Evolutionary conservation across 768 basidiomycete species (phyloP), one percentile per base, ranked within the genome.

Genomic region (Rhodotorula graminis): DNA sequence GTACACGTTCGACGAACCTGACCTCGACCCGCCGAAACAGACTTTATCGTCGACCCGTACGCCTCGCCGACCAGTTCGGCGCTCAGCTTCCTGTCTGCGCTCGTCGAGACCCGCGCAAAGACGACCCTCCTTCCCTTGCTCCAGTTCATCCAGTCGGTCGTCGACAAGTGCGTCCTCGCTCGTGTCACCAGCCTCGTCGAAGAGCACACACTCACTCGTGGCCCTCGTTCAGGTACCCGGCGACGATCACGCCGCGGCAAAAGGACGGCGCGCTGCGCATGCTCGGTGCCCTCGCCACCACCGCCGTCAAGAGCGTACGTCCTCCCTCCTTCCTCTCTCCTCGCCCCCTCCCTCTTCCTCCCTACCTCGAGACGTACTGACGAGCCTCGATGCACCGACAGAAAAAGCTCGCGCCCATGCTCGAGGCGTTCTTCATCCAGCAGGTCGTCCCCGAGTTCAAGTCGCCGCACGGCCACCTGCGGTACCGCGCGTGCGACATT

Each of bases 251-350:
- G 7, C 80, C 90, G 10, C 82, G 86, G 33, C 88, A 93, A 74
- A 86, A 88, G 59, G 94, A 90, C 77, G 93, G 92, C 59, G 93
- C 90, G 4, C 83, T 95, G 50, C 90, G 90, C 77, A 91, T 93
- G 85, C 87, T 87, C 19, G 85, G 88, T 42, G 87, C 87, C 0
- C 84, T 94, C 8, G 88, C 88, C 0, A 86, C 87, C 0, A 88
- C 89, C 82, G 89, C 93, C 76, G 89, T 92, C 87, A 87, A 87
- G 65, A 91, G 92, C 79, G 90, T 91, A 15, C 61, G 76, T 62
- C n/a, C 0, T 31, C n/a, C 29, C 5, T 29, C 49, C 25, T 27
- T 63, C 40, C 25, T 8, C 37, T 23, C 25, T 16, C 40, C 52
- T 9, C 27, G 14, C 11, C 7, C 23, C 2, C 33, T 42, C 14